Conservation (phyloP, 495 filamentous ascomycete genomes). For the Xylaria intraflava region DNA sequence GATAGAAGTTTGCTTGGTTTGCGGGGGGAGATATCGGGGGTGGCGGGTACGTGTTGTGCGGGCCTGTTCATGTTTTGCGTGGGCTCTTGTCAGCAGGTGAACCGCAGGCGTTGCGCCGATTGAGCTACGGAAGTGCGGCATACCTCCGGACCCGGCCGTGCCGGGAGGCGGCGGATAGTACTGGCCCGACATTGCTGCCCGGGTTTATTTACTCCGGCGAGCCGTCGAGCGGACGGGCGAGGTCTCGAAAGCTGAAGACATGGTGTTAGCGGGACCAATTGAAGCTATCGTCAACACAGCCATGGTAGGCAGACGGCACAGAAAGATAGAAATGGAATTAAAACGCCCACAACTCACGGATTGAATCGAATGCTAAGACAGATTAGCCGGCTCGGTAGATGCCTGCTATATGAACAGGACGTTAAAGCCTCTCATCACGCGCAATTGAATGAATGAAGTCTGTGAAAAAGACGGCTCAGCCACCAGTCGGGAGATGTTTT, state of each 20-base stretch:
- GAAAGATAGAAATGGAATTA: too few relatives aligned
- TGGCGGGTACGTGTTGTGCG: slow-evolving; percentile 33
- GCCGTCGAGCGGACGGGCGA: too few relatives aligned
- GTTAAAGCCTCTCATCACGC: too few relatives aligned
- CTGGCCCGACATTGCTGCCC: slow-evolving; percentile 19
- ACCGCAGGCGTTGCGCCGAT: too few relatives aligned
- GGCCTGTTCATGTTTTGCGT: slow-evolving; percentile 17
- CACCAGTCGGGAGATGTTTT: too few relatives aligned
- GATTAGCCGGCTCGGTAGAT: too few relatives aligned
- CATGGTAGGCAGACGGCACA: too few relatives aligned
- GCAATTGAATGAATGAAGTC: too few relatives aligned
- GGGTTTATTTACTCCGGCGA: neutral
- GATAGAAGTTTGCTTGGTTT: slow-evolving; percentile 42
- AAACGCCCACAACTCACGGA: too few relatives aligned
- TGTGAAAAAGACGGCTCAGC: too few relatives aligned
- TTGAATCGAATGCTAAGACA: too few relatives aligned
- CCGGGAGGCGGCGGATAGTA: slow-evolving; percentile 27
- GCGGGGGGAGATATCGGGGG: slow-evolving; percentile 35
- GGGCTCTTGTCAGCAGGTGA: neutral
- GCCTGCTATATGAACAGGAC: too few relatives aligned
- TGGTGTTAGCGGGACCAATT: neutral
- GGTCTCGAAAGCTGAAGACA: neutral
- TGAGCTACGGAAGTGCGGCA: slow-evolving; percentile 1
- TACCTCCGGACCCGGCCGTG: slow-evolving; percentile 20
- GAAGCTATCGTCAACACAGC: neutral